Evolutionary conservation across 768 basidiomycete genomes (phyloP).

Genomic region (Calocera cornea): DNA sequence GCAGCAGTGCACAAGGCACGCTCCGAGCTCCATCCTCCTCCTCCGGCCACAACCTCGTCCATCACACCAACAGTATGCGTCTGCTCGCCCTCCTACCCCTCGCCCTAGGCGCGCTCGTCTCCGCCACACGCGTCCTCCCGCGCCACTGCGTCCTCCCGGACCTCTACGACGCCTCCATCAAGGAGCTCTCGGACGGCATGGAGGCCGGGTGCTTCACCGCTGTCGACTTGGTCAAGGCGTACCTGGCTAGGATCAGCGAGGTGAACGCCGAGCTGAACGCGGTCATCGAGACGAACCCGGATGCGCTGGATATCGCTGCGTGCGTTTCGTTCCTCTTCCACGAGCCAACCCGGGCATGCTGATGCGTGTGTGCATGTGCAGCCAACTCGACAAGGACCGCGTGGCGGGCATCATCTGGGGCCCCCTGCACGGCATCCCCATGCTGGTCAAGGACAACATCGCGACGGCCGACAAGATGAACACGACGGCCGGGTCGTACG

Average conservation of each 20-base stretch:
- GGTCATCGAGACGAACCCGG: conserved; percentile 7
- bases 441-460: conserved; percentile 15
- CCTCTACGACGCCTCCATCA: conserved; percentile 46
- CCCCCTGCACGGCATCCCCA: conserved; percentile 12
- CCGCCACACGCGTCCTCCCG: background rate
- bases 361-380: background rate
- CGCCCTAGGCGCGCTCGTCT: background rate
- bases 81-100: background rate
- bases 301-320: conserved; percentile 9
- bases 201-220: conserved; percentile 40
- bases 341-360: no score
- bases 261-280: conserved; percentile 9
- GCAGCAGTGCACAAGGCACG: background rate
- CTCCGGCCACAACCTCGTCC: background rate
- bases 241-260: conserved; percentile 21
- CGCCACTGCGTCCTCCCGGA: conserved; percentile 29
- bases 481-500: conserved; percentile 22
- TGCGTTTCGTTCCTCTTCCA: background rate
- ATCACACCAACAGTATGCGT: background rate
- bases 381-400: conserved; percentile 8
- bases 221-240: conserved; percentile 51
- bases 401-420: conserved; percentile 4
- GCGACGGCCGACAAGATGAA: conserved; percentile 10
- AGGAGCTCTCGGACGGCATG: conserved; percentile 41
- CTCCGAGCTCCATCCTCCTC: background rate